Evolutionary conservation across 176 grass and related monocot genomes (phyloP), one percentile per base, ranked within the genome.

Genomic region (Triticum monococcum): DNA sequence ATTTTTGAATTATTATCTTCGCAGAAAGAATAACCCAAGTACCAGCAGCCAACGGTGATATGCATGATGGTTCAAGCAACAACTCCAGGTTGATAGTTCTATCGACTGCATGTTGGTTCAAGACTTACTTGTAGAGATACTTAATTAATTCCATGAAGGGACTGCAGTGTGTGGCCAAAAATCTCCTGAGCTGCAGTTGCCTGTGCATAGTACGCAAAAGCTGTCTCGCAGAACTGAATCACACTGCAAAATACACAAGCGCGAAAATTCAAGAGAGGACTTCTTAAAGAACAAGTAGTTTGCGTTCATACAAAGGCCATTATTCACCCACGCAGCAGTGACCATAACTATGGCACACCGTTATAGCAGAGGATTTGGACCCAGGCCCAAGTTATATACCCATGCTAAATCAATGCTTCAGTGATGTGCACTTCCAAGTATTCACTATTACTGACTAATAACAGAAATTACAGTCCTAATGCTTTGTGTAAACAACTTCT

Each of bases 141-240:
- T 99, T 99, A 60, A 28, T 28, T 28, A 28, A 99, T 99, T 94
- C 97, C 97, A 60, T 94, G 92, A 35, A 99, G 86, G 72, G 97
- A 99, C 84, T 96, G 83, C 76, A 99, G 50, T 12, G 97, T 99
- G 85, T 99, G 97, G 38, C 94, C 97, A 82, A 99, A 99, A 50
- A 99, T 99, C 79, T 99, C 97, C 88, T 99, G 94, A 80, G 97
- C 97, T 64, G 97, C 94, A 75, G 97, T 99, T 80, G 97, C 97
- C 93, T 93, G 97, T 64, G 97, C 87, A 70, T 99, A 99, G 78
- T 99, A 96, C 59, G 90, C 97, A 81, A 99, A 96, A 73, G 97
- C 94, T 18, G 97, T 99, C 61, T 90, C 92, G 57, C 97, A 99
- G 65, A 99, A 99, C 82, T 99, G 97, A 90, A 99, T 96, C 71